phyloP scores from a whole-genome alignment of 164 flowering plant genomes.

The Brasenia schreberi region DNA sequence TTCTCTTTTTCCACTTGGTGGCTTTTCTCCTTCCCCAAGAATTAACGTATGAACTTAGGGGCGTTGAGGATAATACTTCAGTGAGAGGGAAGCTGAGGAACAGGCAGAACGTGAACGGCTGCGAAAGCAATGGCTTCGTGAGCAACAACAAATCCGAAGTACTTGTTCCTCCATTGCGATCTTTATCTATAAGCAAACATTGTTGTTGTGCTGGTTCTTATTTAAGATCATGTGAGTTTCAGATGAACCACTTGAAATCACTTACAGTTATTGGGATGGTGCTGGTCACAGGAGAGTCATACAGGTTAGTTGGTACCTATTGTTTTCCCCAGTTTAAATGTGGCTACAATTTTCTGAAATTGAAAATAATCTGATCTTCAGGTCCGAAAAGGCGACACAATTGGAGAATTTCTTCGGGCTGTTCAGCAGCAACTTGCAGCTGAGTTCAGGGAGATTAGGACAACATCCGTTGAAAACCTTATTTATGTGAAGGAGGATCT shows the following conservation, averaged over 20 bases:
- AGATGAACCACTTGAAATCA: constrained; percentile 96
- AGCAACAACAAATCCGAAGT: constrained; percentile 89
- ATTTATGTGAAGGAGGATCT: constrained; percentile 98
- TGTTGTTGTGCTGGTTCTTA: neutral
- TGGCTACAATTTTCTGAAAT: neutral
- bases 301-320: constrained; percentile 35
- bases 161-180: constrained; percentile 1
- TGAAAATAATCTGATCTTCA: constrained; percentile 10
- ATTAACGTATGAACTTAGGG: constrained; percentile 30
- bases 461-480: constrained; percentile 92
- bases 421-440: constrained; percentile 99
- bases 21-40: neutral
- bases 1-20: too few species aligned
- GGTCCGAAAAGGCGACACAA: constrained; percentile 87
- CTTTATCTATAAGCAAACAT: too few species aligned
- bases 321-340: neutral
- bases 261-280: constrained; percentile 99
- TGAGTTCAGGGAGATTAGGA: constrained; percentile 91
- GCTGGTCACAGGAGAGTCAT: constrained; percentile 89
- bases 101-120: constrained; percentile 92
- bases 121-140: constrained; percentile 77
- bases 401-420: constrained; percentile 89
- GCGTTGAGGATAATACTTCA: constrained; percentile 53
- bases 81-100: constrained; percentile 99
- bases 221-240: constrained; percentile 3